Base-by-base conservation (phyloP, 495 filamentous ascomycete species). In the Penicillium nucicola region DNA sequence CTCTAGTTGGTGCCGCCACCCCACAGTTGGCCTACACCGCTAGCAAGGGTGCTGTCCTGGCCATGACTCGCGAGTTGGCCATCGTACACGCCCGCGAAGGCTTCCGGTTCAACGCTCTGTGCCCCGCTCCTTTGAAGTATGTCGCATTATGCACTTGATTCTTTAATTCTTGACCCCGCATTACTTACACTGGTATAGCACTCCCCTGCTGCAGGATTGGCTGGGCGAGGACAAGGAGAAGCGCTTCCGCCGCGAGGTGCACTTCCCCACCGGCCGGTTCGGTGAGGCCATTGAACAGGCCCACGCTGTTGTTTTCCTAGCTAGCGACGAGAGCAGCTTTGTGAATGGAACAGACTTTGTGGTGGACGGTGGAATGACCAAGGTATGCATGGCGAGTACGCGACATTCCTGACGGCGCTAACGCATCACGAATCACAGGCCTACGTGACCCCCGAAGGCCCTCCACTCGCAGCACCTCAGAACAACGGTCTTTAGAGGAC, bases 291-390 rank as follows among this genome's bases (percentile, higher is more conserved):
- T 98, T 53, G 93, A 98, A 71, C 91, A 95, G 72, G 93, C 93
- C 3, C 86, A 95, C 37, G 95, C 92, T 8, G 93, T 97, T 1
- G 56, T 98, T 14, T 98, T 97, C 70, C 73, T 98, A 42, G 93
- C 93, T 3, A 93, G 87, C 57, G 93, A 98, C 60, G 93, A 98
- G 67, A 86, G 86, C 62, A 88, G 89, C 70, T 98, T 96, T 55
- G 86, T 97, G 39, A 97, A 93, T 52, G 93, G 88, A 2, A 80
- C 84, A 41, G 93, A 97, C 57, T 95, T 98, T 72, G 84, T 92
- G 7, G 92, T 97, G n/a, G 93, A 97, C 60, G 92, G 92, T 35
- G 93, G 93, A 20, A 88, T 98, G 89, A 92, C 83, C 53, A 96
- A 88, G 79, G 79, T 78, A 64, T 35, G 68, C 57, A 22, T 52